These are phyloP conservation scores for Stagonosporopsis rhizophila DNA, from an alignment of 2,329 filamentous ascomycete genomes.

Conservation along the genomic window DNA sequence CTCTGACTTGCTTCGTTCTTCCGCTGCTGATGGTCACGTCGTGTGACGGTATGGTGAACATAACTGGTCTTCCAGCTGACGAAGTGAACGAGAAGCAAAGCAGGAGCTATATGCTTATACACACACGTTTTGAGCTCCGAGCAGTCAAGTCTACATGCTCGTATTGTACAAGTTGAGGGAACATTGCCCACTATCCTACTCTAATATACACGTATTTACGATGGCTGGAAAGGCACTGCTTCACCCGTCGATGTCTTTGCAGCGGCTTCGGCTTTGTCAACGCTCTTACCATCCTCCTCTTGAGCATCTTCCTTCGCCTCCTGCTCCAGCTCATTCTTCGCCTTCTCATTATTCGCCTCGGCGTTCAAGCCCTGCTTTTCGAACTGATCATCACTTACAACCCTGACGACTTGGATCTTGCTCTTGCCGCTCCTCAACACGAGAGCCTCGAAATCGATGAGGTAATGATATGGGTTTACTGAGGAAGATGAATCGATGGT, in stretches of 20 bases:
- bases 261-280: neutral
- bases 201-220: neutral
- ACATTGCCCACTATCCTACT: neutral
- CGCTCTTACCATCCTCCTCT: neutral
- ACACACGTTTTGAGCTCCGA: neutral
- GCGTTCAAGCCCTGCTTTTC: constrained; percentile 45
- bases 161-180: neutral
- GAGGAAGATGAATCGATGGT: constrained; percentile 67
- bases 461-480: constrained; percentile 64
- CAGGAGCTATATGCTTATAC: too few relatives aligned
- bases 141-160: neutral
- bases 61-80: too few relatives aligned
- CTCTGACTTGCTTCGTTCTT: too few relatives aligned
- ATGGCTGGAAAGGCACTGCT: constrained; percentile 9
- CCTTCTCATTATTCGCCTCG: neutral
- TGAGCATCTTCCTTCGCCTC: neutral
- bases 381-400: constrained; percentile 63
- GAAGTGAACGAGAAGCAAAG: too few relatives aligned
- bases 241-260: constrained; percentile 6
- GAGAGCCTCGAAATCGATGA: constrained; percentile 64
- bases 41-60: too few relatives aligned
- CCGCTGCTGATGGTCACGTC: too few relatives aligned
- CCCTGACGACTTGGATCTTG: constrained; percentile 64
- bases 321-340: constrained; percentile 4
- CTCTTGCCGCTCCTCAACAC: constrained; percentile 66